phyloP scores from a whole-genome alignment of 179 eudicot genomes.

The Dionaea muscipula region DNA sequence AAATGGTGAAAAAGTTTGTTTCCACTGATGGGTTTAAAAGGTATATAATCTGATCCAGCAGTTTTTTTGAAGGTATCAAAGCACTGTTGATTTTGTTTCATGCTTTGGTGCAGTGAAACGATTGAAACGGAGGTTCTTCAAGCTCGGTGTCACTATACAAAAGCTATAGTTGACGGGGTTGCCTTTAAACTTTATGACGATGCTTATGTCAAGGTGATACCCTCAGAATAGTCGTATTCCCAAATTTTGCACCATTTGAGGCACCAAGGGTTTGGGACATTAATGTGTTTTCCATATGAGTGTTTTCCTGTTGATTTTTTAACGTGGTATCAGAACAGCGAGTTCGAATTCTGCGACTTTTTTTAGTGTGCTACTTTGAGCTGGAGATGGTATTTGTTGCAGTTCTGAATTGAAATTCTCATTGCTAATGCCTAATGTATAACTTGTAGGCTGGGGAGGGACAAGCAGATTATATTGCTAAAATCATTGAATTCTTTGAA shows the following conservation, averaged over 20 bases:
- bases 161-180: constrained; percentile 29
- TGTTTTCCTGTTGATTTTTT: no score
- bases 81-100: background rate
- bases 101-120: background rate
- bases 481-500: constrained; percentile 46
- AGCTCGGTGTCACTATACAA: constrained; percentile 23
- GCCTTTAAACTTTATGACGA: constrained; percentile 19
- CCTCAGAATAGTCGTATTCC: no score
- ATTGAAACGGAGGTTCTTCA: constrained; percentile 15
- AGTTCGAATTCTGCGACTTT: no score
- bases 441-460: constrained; percentile 27
- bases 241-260: background rate
- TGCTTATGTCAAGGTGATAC: constrained; percentile 22
- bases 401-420: background rate
- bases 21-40: background rate
- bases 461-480: constrained; percentile 27
- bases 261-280: no score
- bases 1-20: background rate
- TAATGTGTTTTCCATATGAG: no score
- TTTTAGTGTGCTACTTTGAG: no score
- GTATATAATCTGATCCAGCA: background rate
- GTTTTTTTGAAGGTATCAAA: background rate
- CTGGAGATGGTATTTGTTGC: no score
- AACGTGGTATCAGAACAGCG: no score
- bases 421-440: background rate